phyloP scores from a whole-genome alignment of 768 basidiomycete genomes.

The Tricholoma sp. region DNA sequence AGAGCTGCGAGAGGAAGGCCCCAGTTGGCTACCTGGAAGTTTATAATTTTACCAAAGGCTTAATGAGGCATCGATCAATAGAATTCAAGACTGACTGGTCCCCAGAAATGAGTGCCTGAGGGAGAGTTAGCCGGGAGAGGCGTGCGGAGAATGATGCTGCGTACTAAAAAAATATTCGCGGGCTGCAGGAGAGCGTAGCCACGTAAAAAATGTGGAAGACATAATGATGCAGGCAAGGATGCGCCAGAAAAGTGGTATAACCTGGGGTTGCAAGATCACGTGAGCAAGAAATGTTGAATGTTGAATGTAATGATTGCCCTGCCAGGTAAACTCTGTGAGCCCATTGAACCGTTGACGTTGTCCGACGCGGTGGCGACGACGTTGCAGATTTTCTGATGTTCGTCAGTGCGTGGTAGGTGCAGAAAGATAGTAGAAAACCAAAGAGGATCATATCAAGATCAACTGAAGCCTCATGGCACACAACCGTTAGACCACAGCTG shows the following conservation, averaged over 20 bases:
- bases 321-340: no score
- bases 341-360: no score
- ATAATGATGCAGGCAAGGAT: slow-evolving; percentile 37
- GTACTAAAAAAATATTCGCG: slow-evolving; percentile 93
- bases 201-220: slow-evolving; percentile 82
- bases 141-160: slow-evolving; percentile 24
- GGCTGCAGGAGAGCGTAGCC: slow-evolving; percentile 88
- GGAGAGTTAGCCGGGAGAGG: slow-evolving; percentile 7
- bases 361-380: no score
- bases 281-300: background rate
- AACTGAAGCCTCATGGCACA: slow-evolving; percentile 7
- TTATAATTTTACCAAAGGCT: background rate
- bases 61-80: background rate
- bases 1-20: slow-evolving; percentile 94
- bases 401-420: no score
- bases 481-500: background rate
- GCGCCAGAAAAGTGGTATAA: no score
- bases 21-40: slow-evolving; percentile 89
- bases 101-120: slow-evolving; percentile 96
- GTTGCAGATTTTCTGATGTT: no score
- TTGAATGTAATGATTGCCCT: no score
- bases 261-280: slow-evolving; percentile 9
- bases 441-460: background rate
- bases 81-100: slow-evolving; percentile 64
- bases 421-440: background rate